These are phyloP conservation scores for Actinomucor elegans DNA, from an alignment of 371 early-diverging fungal species.

Conservation along the genomic window DNA sequence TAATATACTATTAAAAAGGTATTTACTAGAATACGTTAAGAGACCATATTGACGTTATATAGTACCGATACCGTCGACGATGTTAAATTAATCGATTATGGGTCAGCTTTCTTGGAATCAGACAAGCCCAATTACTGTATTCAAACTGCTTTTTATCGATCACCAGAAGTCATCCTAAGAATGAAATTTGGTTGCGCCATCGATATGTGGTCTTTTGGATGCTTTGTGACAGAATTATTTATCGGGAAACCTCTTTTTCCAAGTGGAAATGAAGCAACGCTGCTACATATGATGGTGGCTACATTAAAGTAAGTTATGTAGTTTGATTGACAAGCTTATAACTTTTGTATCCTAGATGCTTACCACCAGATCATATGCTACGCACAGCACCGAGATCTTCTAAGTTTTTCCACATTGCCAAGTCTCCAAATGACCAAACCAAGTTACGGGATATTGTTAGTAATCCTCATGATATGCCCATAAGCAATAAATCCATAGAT, in stretches of 20 bases:
- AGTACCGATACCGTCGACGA: conserved; percentile 69
- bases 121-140: conserved; percentile 87
- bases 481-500: not conserved
- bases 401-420: conserved; percentile 1
- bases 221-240: conserved; percentile 97
- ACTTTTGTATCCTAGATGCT: not conserved
- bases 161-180: conserved; percentile 96
- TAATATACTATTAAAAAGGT: conserved; percentile 92
- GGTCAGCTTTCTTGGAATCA: conserved; percentile 89
- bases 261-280: conserved; percentile 89
- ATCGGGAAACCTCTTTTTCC: conserved; percentile 92
- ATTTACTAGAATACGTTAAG: conserved; percentile 20
- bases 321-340: not conserved
- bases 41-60: not conserved
- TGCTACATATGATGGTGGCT: conserved; percentile 84
- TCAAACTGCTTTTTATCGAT: conserved; percentile 96
- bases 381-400: not conserved
- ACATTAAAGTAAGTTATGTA: conserved; percentile 65
- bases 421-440: not conserved
- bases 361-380: conserved; percentile 18
- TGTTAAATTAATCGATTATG: conserved; percentile 98
- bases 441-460: not conserved
- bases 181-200: conserved; percentile 88
- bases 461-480: not conserved
- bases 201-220: conserved; percentile 99